Evolutionary conservation across 1,139 yeast species (phyloP).

Genomic region (Candida sanyaensis): DNA sequence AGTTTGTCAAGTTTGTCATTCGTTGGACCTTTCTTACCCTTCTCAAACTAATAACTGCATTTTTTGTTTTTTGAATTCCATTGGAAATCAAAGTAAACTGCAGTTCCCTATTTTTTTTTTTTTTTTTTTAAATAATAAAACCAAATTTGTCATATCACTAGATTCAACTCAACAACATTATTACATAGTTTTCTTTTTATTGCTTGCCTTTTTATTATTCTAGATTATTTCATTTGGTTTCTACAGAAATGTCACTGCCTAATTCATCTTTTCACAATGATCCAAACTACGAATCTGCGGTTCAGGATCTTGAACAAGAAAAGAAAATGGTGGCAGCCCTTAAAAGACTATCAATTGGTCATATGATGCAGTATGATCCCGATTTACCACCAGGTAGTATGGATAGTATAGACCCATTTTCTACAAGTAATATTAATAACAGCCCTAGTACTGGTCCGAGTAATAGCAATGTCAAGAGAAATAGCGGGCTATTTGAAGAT

Average conservation of each 20-base stretch:
- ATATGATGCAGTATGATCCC: conserved; percentile 53
- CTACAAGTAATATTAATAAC: not conserved
- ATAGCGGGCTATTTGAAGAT: conserved; percentile 8
- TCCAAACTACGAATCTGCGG: conserved; percentile 39
- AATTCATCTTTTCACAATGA: conserved; percentile 13
- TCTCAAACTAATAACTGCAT: too few species aligned
- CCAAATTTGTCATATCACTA: not conserved
- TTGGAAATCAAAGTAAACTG: not conserved
- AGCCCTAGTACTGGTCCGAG: not conserved
- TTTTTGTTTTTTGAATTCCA: too few species aligned
- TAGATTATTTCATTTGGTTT: too few species aligned
- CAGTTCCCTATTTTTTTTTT: not conserved
- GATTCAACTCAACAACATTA: not conserved
- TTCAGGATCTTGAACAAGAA: conserved; percentile 54
- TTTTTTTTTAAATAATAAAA: not conserved
- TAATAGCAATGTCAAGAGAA: not conserved
- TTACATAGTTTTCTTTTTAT: too few species aligned
- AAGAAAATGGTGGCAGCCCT: conserved; percentile 60
- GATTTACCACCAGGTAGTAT: conserved; percentile 43
- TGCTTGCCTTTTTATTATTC: too few species aligned
- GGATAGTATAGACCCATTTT: conserved; percentile 33
- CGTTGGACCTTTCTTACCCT: not conserved
- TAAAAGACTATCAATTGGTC: conserved; percentile 55
- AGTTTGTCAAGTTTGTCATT: not conserved
- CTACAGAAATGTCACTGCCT: conserved; percentile 8